These are phyloP conservation scores for Lotmaria passim DNA, from an alignment of 208 protist genomes.

Conservation along the genomic window DNA sequence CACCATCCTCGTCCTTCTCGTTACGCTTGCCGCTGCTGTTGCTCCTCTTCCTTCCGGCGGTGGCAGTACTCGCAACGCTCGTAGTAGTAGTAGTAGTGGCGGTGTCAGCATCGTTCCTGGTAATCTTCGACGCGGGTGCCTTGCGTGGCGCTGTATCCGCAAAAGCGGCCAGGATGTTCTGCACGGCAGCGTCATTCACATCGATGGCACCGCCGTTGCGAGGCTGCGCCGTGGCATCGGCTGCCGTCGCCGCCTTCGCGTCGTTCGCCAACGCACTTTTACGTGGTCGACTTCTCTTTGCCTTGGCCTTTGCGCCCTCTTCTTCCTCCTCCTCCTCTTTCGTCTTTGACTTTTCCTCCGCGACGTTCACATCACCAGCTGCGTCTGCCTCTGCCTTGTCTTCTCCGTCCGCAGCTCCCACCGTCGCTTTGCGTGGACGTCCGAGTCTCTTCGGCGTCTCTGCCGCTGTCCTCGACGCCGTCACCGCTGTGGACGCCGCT, in stretches of 20 bases:
- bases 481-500: neutral
- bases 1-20: neutral
- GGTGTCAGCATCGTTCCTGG: too few species aligned
- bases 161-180: neutral
- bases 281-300: neutral
- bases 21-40: too few species aligned
- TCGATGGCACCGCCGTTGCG: neutral
- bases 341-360: neutral
- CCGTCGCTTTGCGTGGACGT: neutral
- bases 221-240: neutral
- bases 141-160: too few species aligned
- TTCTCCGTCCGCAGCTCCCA: neutral
- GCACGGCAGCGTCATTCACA: slow-evolving; percentile 1
- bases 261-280: neutral
- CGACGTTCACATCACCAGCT: neutral
- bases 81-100: too few species aligned
- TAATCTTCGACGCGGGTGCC: too few species aligned
- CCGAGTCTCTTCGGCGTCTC: neutral
- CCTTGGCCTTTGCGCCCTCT: neutral
- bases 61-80: neutral
- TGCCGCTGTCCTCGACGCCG: neutral
- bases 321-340: neutral
- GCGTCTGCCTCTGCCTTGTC: neutral
- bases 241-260: neutral
- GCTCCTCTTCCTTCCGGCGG: neutral